Percentiles rank a stretch among this genome's conserved stretches.
Conservation (phyloP, 495 filamentous ascomycete species). For the Durotheca rogersii region DNA sequence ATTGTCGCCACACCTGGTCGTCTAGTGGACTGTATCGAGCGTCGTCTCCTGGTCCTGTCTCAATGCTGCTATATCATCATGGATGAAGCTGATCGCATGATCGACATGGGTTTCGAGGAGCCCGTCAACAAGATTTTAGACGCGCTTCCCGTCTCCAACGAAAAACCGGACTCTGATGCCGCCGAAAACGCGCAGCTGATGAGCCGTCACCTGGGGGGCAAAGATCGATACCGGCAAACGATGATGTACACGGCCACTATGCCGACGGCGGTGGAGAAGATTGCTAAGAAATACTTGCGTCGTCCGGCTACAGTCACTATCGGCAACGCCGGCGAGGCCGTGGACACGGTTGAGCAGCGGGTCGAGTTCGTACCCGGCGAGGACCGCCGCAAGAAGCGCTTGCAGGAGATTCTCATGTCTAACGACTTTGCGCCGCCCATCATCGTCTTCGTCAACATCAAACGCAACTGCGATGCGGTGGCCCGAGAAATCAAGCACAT, state of each 20-base stretch:
- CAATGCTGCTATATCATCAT: slow-evolving; percentile 98
- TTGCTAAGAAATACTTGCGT: slow-evolving; percentile 92
- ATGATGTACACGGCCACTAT: slow-evolving; percentile 99
- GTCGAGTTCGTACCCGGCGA: slow-evolving; percentile 91
- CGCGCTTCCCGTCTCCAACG: slow-evolving; percentile 90
- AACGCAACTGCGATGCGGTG: slow-evolving; percentile 96
- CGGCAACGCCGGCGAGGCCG: slow-evolving; percentile 93
- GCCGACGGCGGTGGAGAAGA: slow-evolving; percentile 89
- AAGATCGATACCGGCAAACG: slow-evolving; percentile 91
- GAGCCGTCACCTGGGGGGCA: slow-evolving; percentile 77
- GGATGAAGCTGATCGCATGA: slow-evolving; percentile 99
- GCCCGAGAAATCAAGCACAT: slow-evolving; percentile 93
- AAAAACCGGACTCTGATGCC: slow-evolving; percentile 94
- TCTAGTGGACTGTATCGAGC: slow-evolving; percentile 94
- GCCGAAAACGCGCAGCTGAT: slow-evolving; percentile 85
- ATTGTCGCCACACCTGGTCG: slow-evolving; percentile 98
- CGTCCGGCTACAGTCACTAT: slow-evolving; percentile 94
- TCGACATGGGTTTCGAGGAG: slow-evolving; percentile 97
- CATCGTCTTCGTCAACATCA: slow-evolving; percentile 99
- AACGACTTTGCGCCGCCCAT: slow-evolving; percentile 88
- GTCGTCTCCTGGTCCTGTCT: slow-evolving; percentile 83
- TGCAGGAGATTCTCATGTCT: slow-evolving; percentile 84
- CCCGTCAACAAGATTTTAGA: slow-evolving; percentile 98
- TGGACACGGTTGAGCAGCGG: slow-evolving; percentile 96
- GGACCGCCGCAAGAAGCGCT: slow-evolving; percentile 96